These are phyloP conservation scores for Acacia pycnantha DNA, from an alignment of 331 rosid species.

Conservation along the genomic window DNA sequence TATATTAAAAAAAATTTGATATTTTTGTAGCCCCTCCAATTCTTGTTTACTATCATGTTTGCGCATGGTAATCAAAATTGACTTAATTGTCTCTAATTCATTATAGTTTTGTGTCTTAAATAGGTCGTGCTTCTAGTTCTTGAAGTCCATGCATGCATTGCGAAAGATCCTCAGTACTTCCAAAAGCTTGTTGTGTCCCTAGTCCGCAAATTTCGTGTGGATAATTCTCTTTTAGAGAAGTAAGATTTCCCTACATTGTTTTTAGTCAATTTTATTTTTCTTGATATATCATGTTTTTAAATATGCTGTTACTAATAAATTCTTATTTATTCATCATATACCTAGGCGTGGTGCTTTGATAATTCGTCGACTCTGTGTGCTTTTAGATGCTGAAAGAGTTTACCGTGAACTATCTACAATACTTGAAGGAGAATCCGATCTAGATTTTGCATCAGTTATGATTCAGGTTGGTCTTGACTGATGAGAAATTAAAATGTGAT, in stretches of 20 bases:
- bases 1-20: not conserved
- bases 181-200: conserved; percentile 79
- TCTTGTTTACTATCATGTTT: conserved; percentile 1
- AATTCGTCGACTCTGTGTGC: conserved; percentile 94
- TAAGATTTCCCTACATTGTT: conserved; percentile 37
- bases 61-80: not conserved
- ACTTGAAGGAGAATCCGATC: conserved; percentile 78
- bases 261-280: conserved; percentile 22
- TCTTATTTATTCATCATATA: conserved; percentile 8
- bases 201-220: conserved; percentile 70
- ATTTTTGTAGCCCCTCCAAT: conserved; percentile 5
- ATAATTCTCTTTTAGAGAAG: conserved; percentile 92
- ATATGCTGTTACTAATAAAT: conserved; percentile 10
- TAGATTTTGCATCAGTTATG: conserved; percentile 91
- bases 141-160: conserved; percentile 94
- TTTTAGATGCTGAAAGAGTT: conserved; percentile 90
- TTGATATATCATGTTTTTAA: not conserved
- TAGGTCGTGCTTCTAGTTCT: conserved; percentile 98
- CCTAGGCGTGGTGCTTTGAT: conserved; percentile 95
- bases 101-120: conserved; percentile 20
- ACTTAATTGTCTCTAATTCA: conserved; percentile 21
- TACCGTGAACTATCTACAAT: conserved; percentile 85
- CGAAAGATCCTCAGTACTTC: conserved; percentile 80
- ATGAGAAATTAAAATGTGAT: not conserved
- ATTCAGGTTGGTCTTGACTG: conserved; percentile 78